Evolutionary conservation across 805 yeast genomes (phyloP), one percentile per base, ranked within the genome.

Genomic region (Metschnikowia peoriensis): DNA sequence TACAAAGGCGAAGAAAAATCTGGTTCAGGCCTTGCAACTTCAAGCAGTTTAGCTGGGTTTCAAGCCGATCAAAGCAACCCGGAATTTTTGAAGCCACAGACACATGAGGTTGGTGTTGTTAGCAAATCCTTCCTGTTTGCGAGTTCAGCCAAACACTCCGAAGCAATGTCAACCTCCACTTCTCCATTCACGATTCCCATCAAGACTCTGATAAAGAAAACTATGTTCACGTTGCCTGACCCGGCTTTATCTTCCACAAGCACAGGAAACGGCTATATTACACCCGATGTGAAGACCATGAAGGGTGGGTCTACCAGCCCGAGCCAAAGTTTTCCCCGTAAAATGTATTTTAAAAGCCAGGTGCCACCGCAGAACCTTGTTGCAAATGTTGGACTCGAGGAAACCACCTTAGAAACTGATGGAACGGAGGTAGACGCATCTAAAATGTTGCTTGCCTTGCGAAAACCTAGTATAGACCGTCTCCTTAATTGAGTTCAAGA

Each of bases 401-500:
- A 55, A 28, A 35, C 35, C 16, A 39, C 12, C 14, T 12, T 45
- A 42, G 35, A 28, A 9, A 28, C 28, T 12, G 41, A 28, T 12
- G 35, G 9, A 12, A 55, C 53, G 15, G 61, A 58, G 11, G 69
- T 44, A 15, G 47, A 48, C 54, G 78, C 78, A 4, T 65, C 73
- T 7, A 68, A 69, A 47, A 69, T 76, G 0, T 64, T 75, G 39
- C 61, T 75, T 49, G 65, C 76, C 2, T 66, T 75, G 50, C 62
- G 78, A 38, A 72, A 74, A 61, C 71, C 76, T 6, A 69, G 72
- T 52, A 75, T 74, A 41, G 77, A 73, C 44, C 68, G 66, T 50
- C 67, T 75, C 45, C 66, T 75, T 51, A 75, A 75, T 54, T 74
- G 60, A 49, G 11, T 8, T 12, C 22, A 22, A 22, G 22, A 4